Evolutionary conservation across 495 filamentous ascomycete species (phyloP), one percentile per base, ranked within the genome.

Genomic region (Pyrenopolyporus hunteri): DNA sequence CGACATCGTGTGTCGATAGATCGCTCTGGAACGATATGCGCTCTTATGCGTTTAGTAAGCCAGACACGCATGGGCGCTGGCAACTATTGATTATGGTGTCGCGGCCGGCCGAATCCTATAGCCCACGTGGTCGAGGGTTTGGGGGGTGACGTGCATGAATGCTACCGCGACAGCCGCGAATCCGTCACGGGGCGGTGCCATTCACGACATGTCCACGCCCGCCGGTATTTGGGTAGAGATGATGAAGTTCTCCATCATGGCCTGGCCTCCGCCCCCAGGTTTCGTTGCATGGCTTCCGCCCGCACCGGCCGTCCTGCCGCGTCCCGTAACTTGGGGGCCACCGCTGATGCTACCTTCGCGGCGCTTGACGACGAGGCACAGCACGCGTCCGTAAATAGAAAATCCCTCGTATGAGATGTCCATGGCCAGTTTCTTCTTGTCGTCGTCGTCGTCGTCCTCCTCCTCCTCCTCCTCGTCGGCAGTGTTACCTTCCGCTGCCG

Each of bases 181-280:
- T 58, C 61, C 48, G 31, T 33, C 25, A 36, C 14, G 53, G 50
- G n/a, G n/a, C n/a, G n/a, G 54, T 36, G 48, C 11, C 16, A 17
- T 22, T 71, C 59, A 71, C 20, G 64, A 64, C 37, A 60, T 67
- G n/a, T 63, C 71, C 22, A 33, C 74, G 47, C 67, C 72, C 33
- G 74, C 74, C 16, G 78, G 81, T 50, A 84, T 72, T 69, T 92
- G 89, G 8, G 87, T 92, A 6, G 81, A 84, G 10, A 85, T 83
- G 40, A 97, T 93, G 89, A 92, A 97, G 69, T 92, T 90, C 79
- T 97, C 92, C 87, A 97, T 90, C 80, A 91, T 85, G 49, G 87
- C 87, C 66, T 91, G 88, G 23, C 89, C 87, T 10, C 69, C 74
- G 33, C 70, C 57, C 37, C 55, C 72, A 59, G 63, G 61, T 60